Evolutionary conservation across 1,284 basidiomycete species (phyloP), one percentile per base, ranked within the genome.

Genomic region (Ceratobasidium sp.): DNA sequence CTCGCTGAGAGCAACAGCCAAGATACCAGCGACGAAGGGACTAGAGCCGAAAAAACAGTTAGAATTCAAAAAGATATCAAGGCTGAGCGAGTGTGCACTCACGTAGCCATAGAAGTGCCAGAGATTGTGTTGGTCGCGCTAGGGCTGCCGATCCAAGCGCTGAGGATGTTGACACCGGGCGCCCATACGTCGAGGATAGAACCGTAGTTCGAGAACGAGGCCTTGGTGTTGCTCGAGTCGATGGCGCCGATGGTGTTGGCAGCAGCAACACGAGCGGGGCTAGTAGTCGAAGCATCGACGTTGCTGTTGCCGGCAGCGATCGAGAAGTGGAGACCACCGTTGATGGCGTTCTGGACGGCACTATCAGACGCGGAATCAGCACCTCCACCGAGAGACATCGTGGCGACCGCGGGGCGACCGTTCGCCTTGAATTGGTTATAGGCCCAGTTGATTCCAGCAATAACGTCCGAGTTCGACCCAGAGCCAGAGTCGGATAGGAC

Each of bases 401-500:
- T 80, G 12, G 78, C 78, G 28, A 81, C 70, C 9, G 77, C 65
- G 28, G 78, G 69, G n/a, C 57, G 44, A 17, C 78, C 71, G 38
- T 1, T 73, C 3, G 62, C 15, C n/a, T 57, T 46, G 66, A 62
- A 94, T 28, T 89, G 83, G 62, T 88, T 86, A 28, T 93, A 91
- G 78, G 96, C 97, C 91, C 92, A 99, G 50, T 89, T 86, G 78
- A 98, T 95, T 84, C 96, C 97, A 20, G 75, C 65, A 23, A 80
- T 78, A 81, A 99, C 97, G 83, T 99, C 97, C 68, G 94, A 93
- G 96, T 98, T 98, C 79, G 93, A 90, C 20, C 98, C 98, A 79
- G 93, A 94, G 64, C 98, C 98, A 82, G 96, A 94, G 71, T 93
- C 91, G 44, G 96, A 96, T 70, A 99, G 91, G 28, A 99, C 98